Evolutionary conservation across 352 stramenopile species (phyloP), one percentile per base, ranked within the genome.

Genomic region (Elongisporangium anandrum): DNA sequence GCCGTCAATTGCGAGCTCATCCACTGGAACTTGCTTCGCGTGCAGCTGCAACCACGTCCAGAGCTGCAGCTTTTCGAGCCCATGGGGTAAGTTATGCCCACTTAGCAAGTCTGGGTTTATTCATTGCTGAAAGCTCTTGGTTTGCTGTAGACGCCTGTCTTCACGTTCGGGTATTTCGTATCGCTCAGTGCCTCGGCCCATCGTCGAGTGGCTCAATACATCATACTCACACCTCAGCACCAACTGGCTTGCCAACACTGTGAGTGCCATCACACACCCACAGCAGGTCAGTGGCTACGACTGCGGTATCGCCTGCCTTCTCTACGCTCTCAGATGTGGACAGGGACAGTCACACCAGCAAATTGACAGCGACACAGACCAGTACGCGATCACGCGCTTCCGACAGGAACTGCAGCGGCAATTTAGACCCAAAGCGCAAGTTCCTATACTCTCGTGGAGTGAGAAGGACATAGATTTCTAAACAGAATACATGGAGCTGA

Each of bases 261-360:
- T 83, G 61, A 92, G 79, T 26, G 86, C 82, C 2, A 94, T 95
- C 61, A 95, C 86, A 2, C 63, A 69, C n/a, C 82, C 81, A 50
- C 88, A 97, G 62, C 88, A 97, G 69, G 66, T 90, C 26, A 96
- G 82, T n/a, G 86, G 86, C 49, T 96, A 92, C 34, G 89, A 97
- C 69, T 97, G 89, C 59, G 89, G 87, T 12, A 87, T 96, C 24
- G 87, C 89, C 10, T 94, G 85, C 45, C 60, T 97, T 34, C 61
- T 97, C 56, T 97, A 96, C 62, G 87, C 87, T 4, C 84, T 96
- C 66, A 96, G 94, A 60, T 90, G 79, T 51, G 84, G 72, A 2
- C 78, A 81, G 22, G 82, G 81, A 34, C 68, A 86, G 50, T 76
- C 64, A 29, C 66, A 68, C 0, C 69, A 91, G 55, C 59, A 85